Evolutionary conservation across 805 yeast species (phyloP).

Genomic region (Ogataea degrootiae): DNA sequence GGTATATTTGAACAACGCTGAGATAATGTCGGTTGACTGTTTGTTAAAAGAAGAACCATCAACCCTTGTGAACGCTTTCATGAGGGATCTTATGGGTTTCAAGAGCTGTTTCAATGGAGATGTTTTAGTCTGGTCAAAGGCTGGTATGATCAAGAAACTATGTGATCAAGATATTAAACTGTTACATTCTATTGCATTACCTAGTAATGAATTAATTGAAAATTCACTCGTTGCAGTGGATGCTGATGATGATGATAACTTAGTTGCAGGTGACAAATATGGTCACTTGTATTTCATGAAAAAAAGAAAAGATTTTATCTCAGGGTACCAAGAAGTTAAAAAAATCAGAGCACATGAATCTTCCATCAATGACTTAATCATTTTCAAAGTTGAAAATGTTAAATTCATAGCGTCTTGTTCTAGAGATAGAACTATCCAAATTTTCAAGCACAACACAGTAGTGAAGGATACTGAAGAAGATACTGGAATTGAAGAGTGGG

Average conservation of each 20-base stretch:
- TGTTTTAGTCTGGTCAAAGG: slow-evolving; percentile 37
- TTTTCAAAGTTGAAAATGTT: slow-evolving; percentile 26
- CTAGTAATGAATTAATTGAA: slow-evolving; percentile 30
- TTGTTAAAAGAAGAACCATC: slow-evolving; percentile 8
- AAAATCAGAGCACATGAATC: slow-evolving; percentile 48
- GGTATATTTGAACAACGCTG: slow-evolving; percentile 35
- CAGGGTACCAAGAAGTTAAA: slow-evolving; percentile 19
- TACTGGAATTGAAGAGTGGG: slow-evolving; percentile 34
- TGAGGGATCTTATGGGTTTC: slow-evolving; percentile 35
- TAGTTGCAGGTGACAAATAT: slow-evolving; percentile 45
- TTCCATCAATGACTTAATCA: slow-evolving; percentile 40
- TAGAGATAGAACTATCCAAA: slow-evolving; percentile 60
- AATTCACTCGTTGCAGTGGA: slow-evolving; percentile 43
- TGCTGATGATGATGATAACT: slow-evolving; percentile 15
- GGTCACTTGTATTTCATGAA: slow-evolving; percentile 36
- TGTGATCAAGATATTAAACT: slow-evolving; percentile 4
- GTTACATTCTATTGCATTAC: slow-evolving; percentile 14
- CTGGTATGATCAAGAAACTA: slow-evolving; percentile 35
- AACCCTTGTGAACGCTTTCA: slow-evolving; percentile 33
- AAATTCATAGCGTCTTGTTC: slow-evolving; percentile 44
- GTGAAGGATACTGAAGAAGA: background rate
- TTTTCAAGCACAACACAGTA: slow-evolving; percentile 30
- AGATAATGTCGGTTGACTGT: slow-evolving; percentile 29
- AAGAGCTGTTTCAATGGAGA: slow-evolving; percentile 31
- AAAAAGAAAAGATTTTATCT: slow-evolving; percentile 12